These are phyloP conservation scores for Vanderwaltozyma yarrowii DNA, from an alignment of 805 yeast genomes.

Conservation along the genomic window DNA sequence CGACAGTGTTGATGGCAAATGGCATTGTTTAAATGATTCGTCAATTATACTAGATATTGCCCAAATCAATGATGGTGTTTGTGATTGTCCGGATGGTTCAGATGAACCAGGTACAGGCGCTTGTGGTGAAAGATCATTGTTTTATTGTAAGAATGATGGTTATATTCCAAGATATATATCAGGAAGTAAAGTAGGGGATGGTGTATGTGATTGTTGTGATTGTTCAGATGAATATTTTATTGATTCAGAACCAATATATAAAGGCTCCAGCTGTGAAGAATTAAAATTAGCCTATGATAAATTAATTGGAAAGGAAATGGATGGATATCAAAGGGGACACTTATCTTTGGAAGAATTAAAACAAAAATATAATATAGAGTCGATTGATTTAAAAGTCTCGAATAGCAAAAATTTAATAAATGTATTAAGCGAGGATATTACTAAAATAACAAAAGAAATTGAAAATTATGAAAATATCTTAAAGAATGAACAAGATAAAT, in stretches of 20 bases:
- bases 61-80: slow-evolving; percentile 77
- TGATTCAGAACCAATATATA: background rate
- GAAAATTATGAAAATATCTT: slow-evolving; percentile 16
- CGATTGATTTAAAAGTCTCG: slow-evolving; percentile 9
- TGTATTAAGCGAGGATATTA: slow-evolving; percentile 6
- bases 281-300: slow-evolving; percentile 20
- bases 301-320: slow-evolving; percentile 37
- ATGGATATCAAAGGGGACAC: slow-evolving; percentile 44
- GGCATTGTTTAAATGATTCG: slow-evolving; percentile 64
- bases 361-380: slow-evolving; percentile 10
- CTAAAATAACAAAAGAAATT: slow-evolving; percentile 4
- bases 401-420: slow-evolving; percentile 2
- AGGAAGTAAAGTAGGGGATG: slow-evolving; percentile 68
- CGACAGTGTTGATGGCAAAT: slow-evolving; percentile 24
- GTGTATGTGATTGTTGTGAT: slow-evolving; percentile 95
- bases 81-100: slow-evolving; percentile 97
- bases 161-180: slow-evolving; percentile 53
- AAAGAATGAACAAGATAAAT: slow-evolving; percentile 11
- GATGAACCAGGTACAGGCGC: slow-evolving; percentile 97
- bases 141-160: slow-evolving; percentile 74
- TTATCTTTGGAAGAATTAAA: slow-evolving; percentile 27
- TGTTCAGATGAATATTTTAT: slow-evolving; percentile 69
- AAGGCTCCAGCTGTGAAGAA: slow-evolving; percentile 5
- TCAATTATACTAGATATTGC: slow-evolving; percentile 47
- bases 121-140: slow-evolving; percentile 37